Base-by-base conservation (phyloP, 257 asterid genomes). In the Nicotiana noctiflora region DNA sequence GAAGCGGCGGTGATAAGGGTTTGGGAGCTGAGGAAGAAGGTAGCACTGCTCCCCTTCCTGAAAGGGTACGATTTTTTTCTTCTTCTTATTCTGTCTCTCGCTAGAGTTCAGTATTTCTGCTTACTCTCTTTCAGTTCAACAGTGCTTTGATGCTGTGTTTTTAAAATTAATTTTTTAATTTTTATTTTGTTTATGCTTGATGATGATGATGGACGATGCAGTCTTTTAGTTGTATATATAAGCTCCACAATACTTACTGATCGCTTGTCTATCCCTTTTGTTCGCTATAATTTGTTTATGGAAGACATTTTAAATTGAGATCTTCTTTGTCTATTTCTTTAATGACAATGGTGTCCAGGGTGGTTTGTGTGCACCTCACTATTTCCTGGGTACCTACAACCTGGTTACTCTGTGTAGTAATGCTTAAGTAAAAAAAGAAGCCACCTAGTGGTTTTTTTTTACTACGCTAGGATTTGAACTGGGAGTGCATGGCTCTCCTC, bases 1-100 rank as follows among this genome's bases (percentile, higher is more conserved):
- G 83, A 32, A 79, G 90, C 3, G 90, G 94, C 27, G 88, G 96
- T 60, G 94, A 86, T 59, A 90, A 90, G 81, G 95, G 93, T 19
- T 13, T 88, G 87, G 93, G 84, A n/a, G 90, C 89, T 34, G 93
- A 91, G 70, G 94, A 90, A n/a, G 95, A 94, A 75, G 93, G 93
- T 53, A 90, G 89, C 89, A 85, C 92, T 27, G 90, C 94, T 75
- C 98, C 97, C 27, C 84, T 94, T 82, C 98, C 98, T 21, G 94
- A 91, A 81, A 91, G 89, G 96, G 98, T 94, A 75, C 61, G n/a
- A 21, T 84, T 80, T 60, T 84, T 80, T 60, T 17, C 34, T 52
- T 51, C 55, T n/a, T 49, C 9, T 17, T 62, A 14, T 70, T 12
- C 17, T 37, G 25, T 56, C 18, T 11, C 4, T 72, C 14, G n/a